These are phyloP conservation scores for Catunica adiposa DNA, from an alignment of 2,329 filamentous ascomycete species.

Conservation along the genomic window DNA sequence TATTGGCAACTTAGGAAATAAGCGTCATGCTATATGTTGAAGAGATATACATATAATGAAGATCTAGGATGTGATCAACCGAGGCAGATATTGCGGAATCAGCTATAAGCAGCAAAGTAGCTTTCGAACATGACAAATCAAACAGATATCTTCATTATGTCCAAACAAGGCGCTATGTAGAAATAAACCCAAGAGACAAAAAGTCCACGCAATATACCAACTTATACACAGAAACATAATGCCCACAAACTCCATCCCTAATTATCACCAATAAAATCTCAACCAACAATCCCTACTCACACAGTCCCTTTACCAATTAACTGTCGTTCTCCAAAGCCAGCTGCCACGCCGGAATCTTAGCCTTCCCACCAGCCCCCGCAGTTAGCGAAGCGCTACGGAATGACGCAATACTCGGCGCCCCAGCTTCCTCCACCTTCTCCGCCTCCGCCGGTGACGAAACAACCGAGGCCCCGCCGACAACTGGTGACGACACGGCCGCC, in stretches of 20 bases:
- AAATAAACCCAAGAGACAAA: neutral
- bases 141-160: too few relatives aligned
- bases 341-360: constrained; percentile 58
- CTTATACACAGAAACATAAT: neutral
- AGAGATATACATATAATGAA: too few relatives aligned
- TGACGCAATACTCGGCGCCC: neutral
- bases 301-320: neutral
- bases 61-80: too few relatives aligned
- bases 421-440: neutral
- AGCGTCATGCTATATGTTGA: too few relatives aligned
- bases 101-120: neutral
- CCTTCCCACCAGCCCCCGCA: constrained; percentile 27
- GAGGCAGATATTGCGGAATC: too few relatives aligned
- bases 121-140: neutral
- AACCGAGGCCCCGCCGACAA: constrained; percentile 19
- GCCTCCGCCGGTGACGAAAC: neutral
- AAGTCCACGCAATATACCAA: neutral
- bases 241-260: too few relatives aligned
- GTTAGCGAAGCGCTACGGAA: constrained; percentile 17
- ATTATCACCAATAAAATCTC: neutral
- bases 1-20: too few relatives aligned
- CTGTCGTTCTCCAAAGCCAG: neutral
- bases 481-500: constrained; percentile 9
- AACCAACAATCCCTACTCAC: neutral
- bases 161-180: neutral